These are phyloP conservation scores for Phytomonas francai DNA, from an alignment of 208 protist species.

Conservation along the genomic window DNA sequence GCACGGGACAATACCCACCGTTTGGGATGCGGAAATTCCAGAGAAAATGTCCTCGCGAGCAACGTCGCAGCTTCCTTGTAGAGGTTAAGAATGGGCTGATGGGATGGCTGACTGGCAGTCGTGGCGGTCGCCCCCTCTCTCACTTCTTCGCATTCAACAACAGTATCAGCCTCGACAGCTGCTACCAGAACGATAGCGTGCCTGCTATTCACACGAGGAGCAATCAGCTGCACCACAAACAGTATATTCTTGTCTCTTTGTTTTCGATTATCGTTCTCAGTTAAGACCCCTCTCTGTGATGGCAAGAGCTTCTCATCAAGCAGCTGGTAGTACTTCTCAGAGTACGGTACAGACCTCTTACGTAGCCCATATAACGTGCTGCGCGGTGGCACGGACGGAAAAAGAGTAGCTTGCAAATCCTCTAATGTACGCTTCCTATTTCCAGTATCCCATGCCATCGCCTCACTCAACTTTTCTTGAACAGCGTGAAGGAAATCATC, in stretches of 20 bases:
- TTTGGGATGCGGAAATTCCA: not conserved
- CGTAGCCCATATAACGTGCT: not conserved
- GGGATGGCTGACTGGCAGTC: not conserved
- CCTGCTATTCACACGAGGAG: constrained; percentile 38
- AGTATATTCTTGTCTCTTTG: not conserved
- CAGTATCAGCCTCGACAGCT: not conserved
- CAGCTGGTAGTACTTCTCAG: not conserved
- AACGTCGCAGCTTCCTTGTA: not conserved
- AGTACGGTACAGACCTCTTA: not conserved
- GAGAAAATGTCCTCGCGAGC: not conserved
- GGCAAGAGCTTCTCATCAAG: not conserved
- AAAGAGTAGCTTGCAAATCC: not conserved
- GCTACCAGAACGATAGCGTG: constrained; percentile 34
- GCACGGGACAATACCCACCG: not conserved
- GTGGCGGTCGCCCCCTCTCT: not conserved
- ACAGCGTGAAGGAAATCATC: not conserved
- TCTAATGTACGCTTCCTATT: not conserved
- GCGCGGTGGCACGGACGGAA: not conserved
- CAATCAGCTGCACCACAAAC: constrained; percentile 28
- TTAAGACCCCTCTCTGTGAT: not conserved
- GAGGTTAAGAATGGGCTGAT: not conserved
- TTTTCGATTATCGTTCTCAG: not conserved
- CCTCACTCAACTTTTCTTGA: not conserved
- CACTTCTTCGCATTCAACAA: not conserved
- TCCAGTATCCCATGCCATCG: not conserved